Evolutionary conservation across 139 green algal species (phyloP).

Genomic region (Bryopsis sp.): DNA sequence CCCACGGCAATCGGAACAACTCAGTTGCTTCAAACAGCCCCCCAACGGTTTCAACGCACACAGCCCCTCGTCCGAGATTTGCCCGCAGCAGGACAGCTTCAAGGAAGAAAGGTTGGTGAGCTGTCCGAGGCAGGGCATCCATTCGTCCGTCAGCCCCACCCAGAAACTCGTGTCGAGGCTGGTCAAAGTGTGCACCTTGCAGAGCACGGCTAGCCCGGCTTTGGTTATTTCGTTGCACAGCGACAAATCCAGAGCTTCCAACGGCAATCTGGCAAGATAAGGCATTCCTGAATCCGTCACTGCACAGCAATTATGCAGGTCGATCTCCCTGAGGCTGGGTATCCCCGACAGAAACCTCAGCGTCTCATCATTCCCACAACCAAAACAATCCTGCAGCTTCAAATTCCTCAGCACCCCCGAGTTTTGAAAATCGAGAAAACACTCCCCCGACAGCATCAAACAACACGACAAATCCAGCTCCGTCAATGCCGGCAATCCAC

Average conservation of each 20-base stretch:
- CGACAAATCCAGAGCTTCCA: too few relatives aligned
- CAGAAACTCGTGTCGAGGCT: too few relatives aligned
- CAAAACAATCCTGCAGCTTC: slow-evolving; percentile 11
- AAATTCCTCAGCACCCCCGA: not conserved
- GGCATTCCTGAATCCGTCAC: slow-evolving; percentile 7
- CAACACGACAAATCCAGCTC: slow-evolving; percentile 7
- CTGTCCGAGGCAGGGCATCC: not conserved
- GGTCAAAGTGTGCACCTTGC: too few relatives aligned
- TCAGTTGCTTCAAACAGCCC: not conserved
- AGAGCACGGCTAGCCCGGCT: too few relatives aligned
- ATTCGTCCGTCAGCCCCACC: too few relatives aligned
- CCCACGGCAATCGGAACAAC: slow-evolving; percentile 6
- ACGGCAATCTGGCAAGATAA: not conserved
- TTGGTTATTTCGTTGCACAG: too few relatives aligned
- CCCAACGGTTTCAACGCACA: not conserved
- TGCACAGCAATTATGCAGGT: not conserved
- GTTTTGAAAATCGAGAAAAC: not conserved
- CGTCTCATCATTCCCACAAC: not conserved
- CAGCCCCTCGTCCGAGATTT: not conserved
- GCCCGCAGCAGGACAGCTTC: not conserved
- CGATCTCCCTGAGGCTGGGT: not conserved
- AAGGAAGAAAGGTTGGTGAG: not conserved
- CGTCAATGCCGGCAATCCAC: not conserved
- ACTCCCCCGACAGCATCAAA: not conserved
- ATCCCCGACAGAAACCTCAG: not conserved